Conservation (phyloP, 345 rosid species). For the Salix viminalis region DNA sequence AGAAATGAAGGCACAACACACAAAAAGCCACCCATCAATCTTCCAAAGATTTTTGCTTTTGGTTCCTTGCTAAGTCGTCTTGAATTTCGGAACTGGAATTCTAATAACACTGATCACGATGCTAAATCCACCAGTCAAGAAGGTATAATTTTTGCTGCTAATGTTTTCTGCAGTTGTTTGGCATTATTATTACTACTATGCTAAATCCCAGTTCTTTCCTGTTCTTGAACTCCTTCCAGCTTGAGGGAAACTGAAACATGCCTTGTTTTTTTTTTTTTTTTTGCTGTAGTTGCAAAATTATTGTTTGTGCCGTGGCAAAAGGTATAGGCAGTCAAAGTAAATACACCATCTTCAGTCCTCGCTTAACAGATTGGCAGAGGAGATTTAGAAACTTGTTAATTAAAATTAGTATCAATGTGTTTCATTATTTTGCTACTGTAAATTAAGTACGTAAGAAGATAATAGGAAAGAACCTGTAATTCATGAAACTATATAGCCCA, state of each 20-base stretch:
- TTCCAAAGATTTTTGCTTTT: slow-evolving; percentile 75
- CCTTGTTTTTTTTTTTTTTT: not conserved
- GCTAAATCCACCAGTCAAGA: slow-evolving; percentile 68
- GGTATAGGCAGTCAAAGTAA: slow-evolving; percentile 24
- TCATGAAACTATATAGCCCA: not conserved
- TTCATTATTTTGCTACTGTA: not conserved
- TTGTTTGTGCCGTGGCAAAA: slow-evolving; percentile 22
- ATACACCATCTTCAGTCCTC: not conserved
- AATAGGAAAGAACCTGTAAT: not conserved
- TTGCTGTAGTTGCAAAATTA: slow-evolving; percentile 2
- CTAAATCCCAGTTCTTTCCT: not conserved
- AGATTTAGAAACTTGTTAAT: slow-evolving; percentile 12
- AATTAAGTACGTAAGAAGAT: not conserved
- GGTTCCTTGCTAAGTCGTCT: slow-evolving; percentile 68
- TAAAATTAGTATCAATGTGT: not conserved
- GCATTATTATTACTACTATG: not conserved
- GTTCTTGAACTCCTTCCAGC: not conserved
- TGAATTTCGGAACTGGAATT: slow-evolving; percentile 58
- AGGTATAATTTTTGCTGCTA: slow-evolving; percentile 40
- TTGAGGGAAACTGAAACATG: not conserved
- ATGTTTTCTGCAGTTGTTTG: not conserved
- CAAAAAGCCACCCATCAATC: slow-evolving; percentile 36
- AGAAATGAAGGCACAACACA: slow-evolving; percentile 10
- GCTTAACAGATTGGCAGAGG: not conserved
- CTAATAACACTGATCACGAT: slow-evolving; percentile 40